These are phyloP conservation scores for Tylopilus subfusipes DNA, from an alignment of 768 basidiomycete species.

Conservation along the genomic window DNA sequence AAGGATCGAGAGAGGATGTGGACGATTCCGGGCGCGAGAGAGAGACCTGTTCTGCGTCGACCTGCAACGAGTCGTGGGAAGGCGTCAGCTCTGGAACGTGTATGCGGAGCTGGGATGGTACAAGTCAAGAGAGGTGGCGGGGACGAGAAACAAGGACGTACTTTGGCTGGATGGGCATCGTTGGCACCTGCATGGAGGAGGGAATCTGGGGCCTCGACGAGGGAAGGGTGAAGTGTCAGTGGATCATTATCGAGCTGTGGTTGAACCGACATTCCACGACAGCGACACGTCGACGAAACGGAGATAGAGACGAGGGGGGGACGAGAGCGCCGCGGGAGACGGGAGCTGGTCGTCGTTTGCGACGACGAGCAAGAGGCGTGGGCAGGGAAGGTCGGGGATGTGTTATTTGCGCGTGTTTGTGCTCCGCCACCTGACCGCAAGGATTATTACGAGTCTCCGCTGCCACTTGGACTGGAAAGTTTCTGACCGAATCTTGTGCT, in stretches of 20 bases:
- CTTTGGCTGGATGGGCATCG: slow-evolving; percentile 7
- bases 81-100: slow-evolving; percentile 44
- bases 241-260: slow-evolving; percentile 38
- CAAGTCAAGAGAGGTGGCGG: neutral
- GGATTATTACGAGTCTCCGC: neutral
- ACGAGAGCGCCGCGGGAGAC: neutral
- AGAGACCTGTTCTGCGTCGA: slow-evolving; percentile 43
- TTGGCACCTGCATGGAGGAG: slow-evolving; percentile 23
- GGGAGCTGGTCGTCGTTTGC: slow-evolving; percentile 28
- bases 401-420: slow-evolving; percentile 24
- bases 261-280: slow-evolving; percentile 38
- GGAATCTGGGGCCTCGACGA: slow-evolving; percentile 44
- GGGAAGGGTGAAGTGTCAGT: slow-evolving; percentile 21
- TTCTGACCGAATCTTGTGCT: neutral
- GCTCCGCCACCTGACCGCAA: slow-evolving; percentile 10
- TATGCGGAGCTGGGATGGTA: slow-evolving; percentile 40
- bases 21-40: slow-evolving; percentile 68
- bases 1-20: slow-evolving; percentile 82
- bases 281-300: neutral
- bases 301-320: slow-evolving; percentile 15
- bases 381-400: slow-evolving; percentile 24
- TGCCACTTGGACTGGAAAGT: neutral
- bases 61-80: slow-evolving; percentile 26
- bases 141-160: slow-evolving; percentile 2
- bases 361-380: slow-evolving; percentile 33